phyloP scores from a whole-genome alignment of 1,284 basidiomycete genomes.

The Gomphus sp. region DNA sequence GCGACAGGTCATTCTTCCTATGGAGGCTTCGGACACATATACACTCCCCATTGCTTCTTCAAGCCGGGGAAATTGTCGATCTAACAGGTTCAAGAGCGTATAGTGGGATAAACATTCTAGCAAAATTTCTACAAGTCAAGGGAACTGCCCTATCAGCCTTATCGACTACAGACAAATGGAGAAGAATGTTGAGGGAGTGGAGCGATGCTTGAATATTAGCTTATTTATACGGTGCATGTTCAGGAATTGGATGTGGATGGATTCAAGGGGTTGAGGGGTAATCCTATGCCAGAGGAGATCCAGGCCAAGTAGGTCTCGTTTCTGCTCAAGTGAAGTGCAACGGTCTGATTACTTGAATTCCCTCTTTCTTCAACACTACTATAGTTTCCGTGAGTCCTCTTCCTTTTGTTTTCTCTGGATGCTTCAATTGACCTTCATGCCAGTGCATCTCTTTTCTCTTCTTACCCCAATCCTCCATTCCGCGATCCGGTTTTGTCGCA shows the following conservation, averaged over 20 bases:
- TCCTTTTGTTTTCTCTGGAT: background rate
- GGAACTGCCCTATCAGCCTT: no score
- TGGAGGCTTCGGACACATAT: no score
- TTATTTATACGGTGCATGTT: background rate
- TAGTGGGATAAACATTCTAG: no score
- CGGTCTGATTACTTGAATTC: background rate
- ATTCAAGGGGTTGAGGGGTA: background rate
- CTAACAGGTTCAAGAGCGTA: no score
- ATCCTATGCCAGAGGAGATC: background rate
- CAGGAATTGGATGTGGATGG: background rate
- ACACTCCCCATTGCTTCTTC: no score
- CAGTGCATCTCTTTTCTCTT: background rate
- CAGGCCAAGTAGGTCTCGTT: background rate
- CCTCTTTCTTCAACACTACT: background rate
- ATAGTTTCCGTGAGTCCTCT: background rate
- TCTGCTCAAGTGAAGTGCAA: background rate
- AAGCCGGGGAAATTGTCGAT: no score
- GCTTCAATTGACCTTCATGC: background rate
- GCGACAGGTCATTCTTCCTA: no score
- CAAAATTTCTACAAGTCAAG: no score
- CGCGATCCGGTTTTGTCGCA: no score
- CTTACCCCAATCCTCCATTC: background rate
- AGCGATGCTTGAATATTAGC: no score
- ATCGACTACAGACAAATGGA: no score
- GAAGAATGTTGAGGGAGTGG: no score